A percentile compares a stretch with the other conserved stretches of the same genome.
phyloP scores from a whole-genome alignment of 2,329 filamentous ascomycete genomes.

The Aspergillus sp. region DNA sequence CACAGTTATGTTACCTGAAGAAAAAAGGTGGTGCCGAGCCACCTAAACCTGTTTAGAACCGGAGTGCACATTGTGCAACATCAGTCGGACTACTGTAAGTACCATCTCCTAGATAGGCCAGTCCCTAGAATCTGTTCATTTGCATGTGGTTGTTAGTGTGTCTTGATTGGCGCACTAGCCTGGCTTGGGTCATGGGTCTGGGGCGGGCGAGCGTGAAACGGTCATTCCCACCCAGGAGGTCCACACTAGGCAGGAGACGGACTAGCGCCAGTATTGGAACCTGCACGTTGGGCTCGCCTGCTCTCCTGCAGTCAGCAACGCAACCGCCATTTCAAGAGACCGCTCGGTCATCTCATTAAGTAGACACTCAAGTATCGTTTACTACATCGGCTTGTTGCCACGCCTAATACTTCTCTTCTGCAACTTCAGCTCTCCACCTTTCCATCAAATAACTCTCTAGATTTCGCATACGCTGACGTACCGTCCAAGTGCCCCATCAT shows the following conservation, averaged over 20 bases:
- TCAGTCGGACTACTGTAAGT: not conserved
- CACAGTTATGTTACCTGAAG: not conserved
- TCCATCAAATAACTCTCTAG: not conserved
- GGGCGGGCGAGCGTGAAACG: slow-evolving; percentile 25
- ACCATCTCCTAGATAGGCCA: not conserved
- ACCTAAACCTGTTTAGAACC: too few species aligned
- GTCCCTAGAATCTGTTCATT: not conserved
- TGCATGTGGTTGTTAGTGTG: slow-evolving; percentile 1
- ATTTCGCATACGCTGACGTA: slow-evolving; percentile 10
- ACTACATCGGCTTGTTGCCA: slow-evolving; percentile 18
- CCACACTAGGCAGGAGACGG: slow-evolving; percentile 4
- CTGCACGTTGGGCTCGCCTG: slow-evolving; percentile 32
- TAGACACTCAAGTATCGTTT: slow-evolving; percentile 22
- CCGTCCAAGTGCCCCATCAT: slow-evolving; percentile 37
- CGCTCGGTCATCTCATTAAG: slow-evolving; percentile 24
- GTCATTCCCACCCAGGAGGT: slow-evolving; percentile 14
- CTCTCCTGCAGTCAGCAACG: slow-evolving; percentile 33
- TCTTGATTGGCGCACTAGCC: slow-evolving; percentile 21
- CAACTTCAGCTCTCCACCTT: slow-evolving; percentile 1
- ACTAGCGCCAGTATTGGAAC: slow-evolving; percentile 12
- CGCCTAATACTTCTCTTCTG: not conserved
- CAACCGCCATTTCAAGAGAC: slow-evolving; percentile 29
- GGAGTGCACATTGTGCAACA: too few species aligned
- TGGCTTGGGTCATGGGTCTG: slow-evolving; percentile 16
- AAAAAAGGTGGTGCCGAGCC: not conserved